Evolutionary conservation across 2,329 filamentous ascomycete species (phyloP).

Genomic region (Macrophomina tecta): DNA sequence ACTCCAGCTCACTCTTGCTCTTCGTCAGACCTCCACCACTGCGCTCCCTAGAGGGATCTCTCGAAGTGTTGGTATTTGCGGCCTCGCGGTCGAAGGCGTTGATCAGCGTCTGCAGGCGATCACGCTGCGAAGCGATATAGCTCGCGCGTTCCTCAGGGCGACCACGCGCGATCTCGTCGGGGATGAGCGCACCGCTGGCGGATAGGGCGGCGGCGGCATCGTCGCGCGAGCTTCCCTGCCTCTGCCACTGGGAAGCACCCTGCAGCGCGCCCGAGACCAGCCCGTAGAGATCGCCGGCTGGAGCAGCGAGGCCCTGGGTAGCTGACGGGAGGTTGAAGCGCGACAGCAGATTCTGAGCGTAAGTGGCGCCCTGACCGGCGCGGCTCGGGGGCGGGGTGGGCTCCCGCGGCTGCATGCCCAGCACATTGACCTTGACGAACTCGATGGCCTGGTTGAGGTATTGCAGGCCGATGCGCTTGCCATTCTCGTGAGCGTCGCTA

Average conservation of each 20-base stretch:
- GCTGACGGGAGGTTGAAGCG: slow-evolving; percentile 83
- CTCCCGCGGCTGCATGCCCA: slow-evolving; percentile 74
- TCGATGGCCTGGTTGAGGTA: slow-evolving; percentile 54
- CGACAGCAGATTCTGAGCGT: slow-evolving; percentile 82
- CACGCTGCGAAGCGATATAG: slow-evolving; percentile 80
- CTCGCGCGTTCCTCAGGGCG: slow-evolving; percentile 67
- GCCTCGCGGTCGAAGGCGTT: slow-evolving; percentile 82
- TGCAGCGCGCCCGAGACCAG: slow-evolving; percentile 77
- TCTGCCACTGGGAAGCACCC: slow-evolving; percentile 59
- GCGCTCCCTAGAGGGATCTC: slow-evolving; percentile 55
- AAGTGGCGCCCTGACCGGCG: slow-evolving; percentile 54
- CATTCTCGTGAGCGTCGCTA: slow-evolving; percentile 76
- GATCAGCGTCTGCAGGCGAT: slow-evolving; percentile 75
- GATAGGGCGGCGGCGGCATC: slow-evolving; percentile 58
- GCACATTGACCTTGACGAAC: slow-evolving; percentile 72
- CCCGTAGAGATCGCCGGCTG: slow-evolving; percentile 73
- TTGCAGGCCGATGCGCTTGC: slow-evolving; percentile 76
- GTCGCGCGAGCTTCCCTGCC: slow-evolving; percentile 44
- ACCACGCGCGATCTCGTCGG: slow-evolving; percentile 67
- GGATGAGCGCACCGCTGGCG: slow-evolving; percentile 70
- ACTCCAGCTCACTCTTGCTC: slow-evolving; percentile 85
- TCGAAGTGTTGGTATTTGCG: slow-evolving; percentile 38
- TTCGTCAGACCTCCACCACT: slow-evolving; percentile 68
- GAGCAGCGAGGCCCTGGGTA: slow-evolving; percentile 45
- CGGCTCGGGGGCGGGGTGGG: slow-evolving; percentile 53